A percentile compares a stretch with the other conserved stretches of the same genome.
Evolutionary conservation across 192 early-diverging fungal species (phyloP).

Genomic region (Ambispora gerdemannii): DNA sequence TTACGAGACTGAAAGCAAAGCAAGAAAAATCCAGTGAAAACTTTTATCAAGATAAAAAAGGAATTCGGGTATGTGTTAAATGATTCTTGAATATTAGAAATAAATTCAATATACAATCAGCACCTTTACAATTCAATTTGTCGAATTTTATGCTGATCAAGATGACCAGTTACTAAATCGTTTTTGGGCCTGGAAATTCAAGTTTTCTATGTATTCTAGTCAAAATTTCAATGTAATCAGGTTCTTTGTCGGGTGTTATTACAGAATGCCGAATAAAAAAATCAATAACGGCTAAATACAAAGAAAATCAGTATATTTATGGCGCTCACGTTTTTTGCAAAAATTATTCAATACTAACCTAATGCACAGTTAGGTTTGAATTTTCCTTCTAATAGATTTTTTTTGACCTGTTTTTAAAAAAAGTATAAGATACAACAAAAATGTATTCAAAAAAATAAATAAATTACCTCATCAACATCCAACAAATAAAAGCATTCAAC

Average conservation of each 20-base stretch:
- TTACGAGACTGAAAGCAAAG: slow-evolving; percentile 74
- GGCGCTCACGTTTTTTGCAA: not conserved
- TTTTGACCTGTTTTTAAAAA: no score
- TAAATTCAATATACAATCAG: no score
- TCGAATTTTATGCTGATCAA: no score
- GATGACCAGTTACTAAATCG: no score
- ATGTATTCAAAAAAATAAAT: not conserved
- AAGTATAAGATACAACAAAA: no score
- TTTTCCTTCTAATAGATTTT: slow-evolving; percentile 44
- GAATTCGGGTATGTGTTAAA: no score
- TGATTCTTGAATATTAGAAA: not conserved
- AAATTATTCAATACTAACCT: slow-evolving; percentile 11
- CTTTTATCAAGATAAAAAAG: no score
- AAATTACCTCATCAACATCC: slow-evolving; percentile 60
- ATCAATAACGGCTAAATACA: slow-evolving; percentile 60
- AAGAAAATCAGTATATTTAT: not conserved
- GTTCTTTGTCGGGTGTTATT: slow-evolving; percentile 75
- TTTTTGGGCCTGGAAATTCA: slow-evolving; percentile 61
- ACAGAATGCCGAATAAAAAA: slow-evolving; percentile 79
- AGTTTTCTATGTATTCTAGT: slow-evolving; percentile 63
- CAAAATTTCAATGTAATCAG: slow-evolving; percentile 73
- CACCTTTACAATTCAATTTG: no score
- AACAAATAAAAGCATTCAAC: slow-evolving; percentile 75
- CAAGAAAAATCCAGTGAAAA: slow-evolving; percentile 33
- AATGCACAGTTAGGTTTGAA: slow-evolving; percentile 89